A percentile compares a stretch with the other conserved stretches of the same genome.
These are phyloP conservation scores for Anethum foeniculum DNA, from an alignment of 140 eudicot species.

Conservation along the genomic window DNA sequence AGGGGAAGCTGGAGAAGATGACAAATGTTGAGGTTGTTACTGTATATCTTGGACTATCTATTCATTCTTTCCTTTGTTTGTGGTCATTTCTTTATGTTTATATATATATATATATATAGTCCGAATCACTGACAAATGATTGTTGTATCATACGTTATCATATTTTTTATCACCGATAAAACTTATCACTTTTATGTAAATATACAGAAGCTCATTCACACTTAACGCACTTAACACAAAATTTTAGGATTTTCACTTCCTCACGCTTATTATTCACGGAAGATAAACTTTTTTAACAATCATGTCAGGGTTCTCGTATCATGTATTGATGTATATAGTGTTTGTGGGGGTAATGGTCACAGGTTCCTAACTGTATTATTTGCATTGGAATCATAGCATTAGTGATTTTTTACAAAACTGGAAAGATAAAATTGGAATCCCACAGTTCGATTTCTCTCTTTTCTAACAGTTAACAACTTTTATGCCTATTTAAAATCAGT, in stretches of 20 bases:
- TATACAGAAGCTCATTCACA: too few relatives aligned
- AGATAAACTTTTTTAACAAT: too few relatives aligned
- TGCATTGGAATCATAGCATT: neutral
- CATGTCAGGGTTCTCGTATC: too few relatives aligned
- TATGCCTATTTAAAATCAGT: neutral
- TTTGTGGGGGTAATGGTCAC: neutral
- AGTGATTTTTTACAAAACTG: neutral
- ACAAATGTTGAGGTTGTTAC: conserved; percentile 7
- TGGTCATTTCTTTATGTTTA: neutral
- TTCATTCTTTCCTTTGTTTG: conserved; percentile 1
- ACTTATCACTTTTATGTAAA: too few relatives aligned
- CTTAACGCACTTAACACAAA: too few relatives aligned
- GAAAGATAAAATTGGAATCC: neutral
- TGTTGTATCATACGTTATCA: too few relatives aligned
- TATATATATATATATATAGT: too few relatives aligned
- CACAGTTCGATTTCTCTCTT: neutral
- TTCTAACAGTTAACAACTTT: neutral
- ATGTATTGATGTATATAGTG: too few relatives aligned
- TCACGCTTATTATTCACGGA: too few relatives aligned
- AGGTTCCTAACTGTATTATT: neutral
- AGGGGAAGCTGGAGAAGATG: conserved; percentile 9
- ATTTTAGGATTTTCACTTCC: too few relatives aligned
- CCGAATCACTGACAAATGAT: too few relatives aligned
- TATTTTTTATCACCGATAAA: too few relatives aligned
- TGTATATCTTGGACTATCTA: neutral